A percentile compares a stretch with the other conserved stretches of the same genome.
Conservation (phyloP, 805 yeast genomes). For the Candida manassasensis region DNA sequence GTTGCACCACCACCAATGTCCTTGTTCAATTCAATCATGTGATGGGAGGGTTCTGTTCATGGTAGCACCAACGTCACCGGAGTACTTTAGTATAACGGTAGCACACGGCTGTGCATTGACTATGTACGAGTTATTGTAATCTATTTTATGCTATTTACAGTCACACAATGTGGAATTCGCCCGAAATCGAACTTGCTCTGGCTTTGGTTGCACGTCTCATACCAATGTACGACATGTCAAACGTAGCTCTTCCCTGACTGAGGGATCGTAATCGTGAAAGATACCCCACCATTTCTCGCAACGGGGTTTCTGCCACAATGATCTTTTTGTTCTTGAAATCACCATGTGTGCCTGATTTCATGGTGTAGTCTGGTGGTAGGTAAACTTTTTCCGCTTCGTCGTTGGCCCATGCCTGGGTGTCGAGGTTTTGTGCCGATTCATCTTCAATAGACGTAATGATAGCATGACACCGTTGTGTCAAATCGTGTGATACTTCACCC, state of each 20-base stretch:
- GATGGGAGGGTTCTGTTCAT: no score
- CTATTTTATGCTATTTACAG: no score
- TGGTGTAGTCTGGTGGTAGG: constrained; percentile 73
- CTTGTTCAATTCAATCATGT: no score
- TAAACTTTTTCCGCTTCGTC: constrained; percentile 59
- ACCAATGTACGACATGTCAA: constrained; percentile 70
- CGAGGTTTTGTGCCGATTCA: constrained; percentile 37
- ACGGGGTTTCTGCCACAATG: constrained; percentile 77
- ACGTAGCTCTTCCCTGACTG: constrained; percentile 86
- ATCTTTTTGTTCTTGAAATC: constrained; percentile 43
- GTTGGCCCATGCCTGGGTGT: constrained; percentile 42
- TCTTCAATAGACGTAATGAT: constrained; percentile 69
- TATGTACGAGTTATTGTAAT: no score
- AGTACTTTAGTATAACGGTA: no score
- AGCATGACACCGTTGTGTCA: constrained; percentile 76
- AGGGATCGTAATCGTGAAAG: constrained; percentile 69
- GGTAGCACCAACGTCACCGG: no score
- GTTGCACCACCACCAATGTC: no score
- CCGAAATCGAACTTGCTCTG: constrained; percentile 20
- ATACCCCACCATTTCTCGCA: constrained; percentile 89
- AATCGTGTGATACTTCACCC: constrained; percentile 81
- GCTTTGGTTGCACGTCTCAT: constrained; percentile 65
- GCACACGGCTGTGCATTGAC: no score
- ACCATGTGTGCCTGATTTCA: constrained; percentile 22
- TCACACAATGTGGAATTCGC: background rate